Percentiles rank a stretch among this genome's conserved stretches.
Conservation (phyloP, 1,284 basidiomycete genomes). For the Athelia sp. region DNA sequence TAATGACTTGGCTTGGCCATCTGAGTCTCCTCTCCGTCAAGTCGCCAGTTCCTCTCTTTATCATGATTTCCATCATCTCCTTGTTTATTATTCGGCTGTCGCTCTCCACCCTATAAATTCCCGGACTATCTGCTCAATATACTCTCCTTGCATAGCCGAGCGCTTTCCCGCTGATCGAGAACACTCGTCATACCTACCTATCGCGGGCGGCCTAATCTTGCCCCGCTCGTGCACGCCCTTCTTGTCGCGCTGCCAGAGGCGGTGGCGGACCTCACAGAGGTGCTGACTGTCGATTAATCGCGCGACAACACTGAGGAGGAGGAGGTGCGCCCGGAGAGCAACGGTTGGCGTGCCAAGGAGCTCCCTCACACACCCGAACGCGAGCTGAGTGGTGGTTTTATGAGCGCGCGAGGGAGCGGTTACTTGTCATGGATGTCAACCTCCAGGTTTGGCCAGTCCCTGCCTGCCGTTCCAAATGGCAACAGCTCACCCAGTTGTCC, state of each 20-base stretch:
- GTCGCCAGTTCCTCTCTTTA: too few relatives aligned
- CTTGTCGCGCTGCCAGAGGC: conserved; percentile 25
- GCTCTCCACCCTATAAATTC: too few relatives aligned
- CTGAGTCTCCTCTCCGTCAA: too few relatives aligned
- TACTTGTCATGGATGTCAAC: conserved; percentile 43
- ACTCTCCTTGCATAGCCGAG: too few relatives aligned
- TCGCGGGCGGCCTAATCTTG: conserved; percentile 38
- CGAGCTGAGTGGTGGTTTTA: conserved; percentile 37
- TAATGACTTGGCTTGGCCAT: too few relatives aligned
- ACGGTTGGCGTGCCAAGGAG: conserved; percentile 37
- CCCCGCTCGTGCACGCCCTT: conserved; percentile 34
- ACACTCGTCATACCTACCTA: conserved; percentile 43
- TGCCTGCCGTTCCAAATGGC: not conserved
- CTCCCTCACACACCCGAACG: conserved; percentile 35
- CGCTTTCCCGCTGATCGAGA: conserved; percentile 15
- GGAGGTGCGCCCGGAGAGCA: conserved; percentile 29
- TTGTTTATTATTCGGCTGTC: too few relatives aligned
- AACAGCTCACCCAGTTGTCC: not conserved
- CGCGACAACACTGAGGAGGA: conserved; percentile 38
- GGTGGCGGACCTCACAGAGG: conserved; percentile 24
- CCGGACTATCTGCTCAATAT: too few relatives aligned
- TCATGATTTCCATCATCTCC: too few relatives aligned
- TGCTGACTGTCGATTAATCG: conserved; percentile 43
- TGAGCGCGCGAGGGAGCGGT: conserved; percentile 33
- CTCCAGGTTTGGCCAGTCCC: conserved; percentile 23